Evolutionary conservation across 2,329 filamentous ascomycete species (phyloP).

Genomic region (Tolypocladium sp.): DNA sequence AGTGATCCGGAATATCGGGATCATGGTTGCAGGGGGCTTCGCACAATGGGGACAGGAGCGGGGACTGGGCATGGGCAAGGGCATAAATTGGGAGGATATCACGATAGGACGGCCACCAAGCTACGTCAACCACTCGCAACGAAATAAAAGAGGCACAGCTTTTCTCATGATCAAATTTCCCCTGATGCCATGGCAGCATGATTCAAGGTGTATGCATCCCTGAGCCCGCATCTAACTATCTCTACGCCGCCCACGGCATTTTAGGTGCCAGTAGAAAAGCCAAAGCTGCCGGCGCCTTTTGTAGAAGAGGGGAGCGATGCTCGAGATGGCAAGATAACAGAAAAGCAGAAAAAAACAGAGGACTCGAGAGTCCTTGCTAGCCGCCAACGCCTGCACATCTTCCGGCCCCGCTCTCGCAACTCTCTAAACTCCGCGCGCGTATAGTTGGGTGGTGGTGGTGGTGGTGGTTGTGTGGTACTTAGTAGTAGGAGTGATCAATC

Average conservation of each 20-base stretch:
- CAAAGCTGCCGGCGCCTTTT: background rate
- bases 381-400: background rate
- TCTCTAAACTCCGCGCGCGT: background rate
- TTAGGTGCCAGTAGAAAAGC: background rate
- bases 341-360: background rate
- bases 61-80: background rate
- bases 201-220: background rate
- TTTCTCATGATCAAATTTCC: background rate
- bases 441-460: background rate
- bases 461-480: background rate
- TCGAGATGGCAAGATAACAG: background rate
- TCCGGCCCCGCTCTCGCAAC: background rate
- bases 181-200: background rate
- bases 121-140: background rate
- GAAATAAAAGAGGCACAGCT: background rate
- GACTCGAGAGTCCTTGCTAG: background rate
- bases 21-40: background rate
- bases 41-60: too few species aligned
- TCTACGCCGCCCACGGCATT: background rate
- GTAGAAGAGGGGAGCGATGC: background rate
- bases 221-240: background rate
- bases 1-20: background rate
- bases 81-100: background rate
- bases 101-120: background rate
- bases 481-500: background rate